Conservation (phyloP, 2,329 filamentous ascomycete species). For the Diaporthe citri region DNA sequence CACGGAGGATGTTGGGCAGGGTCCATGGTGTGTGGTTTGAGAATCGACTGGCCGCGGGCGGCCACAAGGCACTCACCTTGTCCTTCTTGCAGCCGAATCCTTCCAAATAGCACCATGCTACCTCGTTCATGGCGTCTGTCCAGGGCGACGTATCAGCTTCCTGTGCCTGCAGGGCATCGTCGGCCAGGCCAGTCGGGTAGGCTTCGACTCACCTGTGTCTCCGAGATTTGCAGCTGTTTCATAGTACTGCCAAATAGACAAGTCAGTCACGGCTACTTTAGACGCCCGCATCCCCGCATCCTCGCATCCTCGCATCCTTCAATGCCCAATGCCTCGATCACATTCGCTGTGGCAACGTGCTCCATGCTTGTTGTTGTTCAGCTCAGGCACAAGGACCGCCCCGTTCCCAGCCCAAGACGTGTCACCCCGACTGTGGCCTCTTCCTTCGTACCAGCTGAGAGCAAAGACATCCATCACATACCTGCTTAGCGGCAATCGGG, state of each 20-base stretch:
- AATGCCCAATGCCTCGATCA: neutral
- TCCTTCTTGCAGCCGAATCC: constrained; percentile 99
- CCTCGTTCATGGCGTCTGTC: constrained; percentile 95
- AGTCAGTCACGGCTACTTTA: constrained; percentile 29
- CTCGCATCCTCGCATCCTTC: neutral
- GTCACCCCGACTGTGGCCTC: neutral
- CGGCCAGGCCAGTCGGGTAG: neutral
- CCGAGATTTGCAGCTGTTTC: constrained; percentile 97
- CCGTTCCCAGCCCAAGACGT: neutral
- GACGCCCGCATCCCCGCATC: neutral
- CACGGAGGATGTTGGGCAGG: neutral
- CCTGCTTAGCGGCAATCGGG: constrained; percentile 83
- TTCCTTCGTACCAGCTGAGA: too few relatives aligned
- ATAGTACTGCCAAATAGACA: constrained; percentile 77
- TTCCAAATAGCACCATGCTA: constrained; percentile 94
- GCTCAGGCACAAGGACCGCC: neutral
- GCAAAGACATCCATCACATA: constrained; percentile 50
- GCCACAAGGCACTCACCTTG: constrained; percentile 77
- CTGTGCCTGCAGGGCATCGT: constrained; percentile 34
- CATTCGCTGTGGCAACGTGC: neutral
- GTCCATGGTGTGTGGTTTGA: neutral
- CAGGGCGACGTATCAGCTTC: constrained; percentile 48
- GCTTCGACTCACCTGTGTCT: constrained; percentile 74
- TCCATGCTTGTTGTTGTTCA: neutral
- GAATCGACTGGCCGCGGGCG: neutral